Base-by-base conservation (phyloP, 1,284 basidiomycete species). In the Marasmius fiardii region DNA sequence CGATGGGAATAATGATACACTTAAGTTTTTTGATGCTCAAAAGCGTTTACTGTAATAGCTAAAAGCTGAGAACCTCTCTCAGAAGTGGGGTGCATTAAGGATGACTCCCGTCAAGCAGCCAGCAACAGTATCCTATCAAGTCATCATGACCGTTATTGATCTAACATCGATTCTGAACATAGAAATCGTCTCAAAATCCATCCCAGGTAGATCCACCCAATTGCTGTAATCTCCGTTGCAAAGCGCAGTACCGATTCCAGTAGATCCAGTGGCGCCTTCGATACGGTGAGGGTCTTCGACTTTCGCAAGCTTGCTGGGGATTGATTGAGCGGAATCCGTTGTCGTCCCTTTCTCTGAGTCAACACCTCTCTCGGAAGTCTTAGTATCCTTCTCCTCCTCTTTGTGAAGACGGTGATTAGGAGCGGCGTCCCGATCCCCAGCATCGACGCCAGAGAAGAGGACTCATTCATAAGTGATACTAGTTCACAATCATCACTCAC, bases 81-180 rank as follows among this genome's bases (percentile, higher is more conserved):
- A 47, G 53, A 68, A 63, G 44, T 63, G 63, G 43, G 67, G 67
- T 26, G 67, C 67, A 39, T 68, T 67, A 35, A 67, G 57, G 52
- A 68, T 63, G 54, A 68, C 67, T n/a, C 64, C 65, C 63, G 66
- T 65, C 44, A 67, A 33, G 48, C 66, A 68, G 23, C 63, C 67
- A 45, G 57, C 48, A 20, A 61, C 21, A 12, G 62, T 61, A 20
- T 6, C 63, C 62, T 7, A n/a, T n/a, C n/a, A n/a, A n/a, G n/a
- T n/a, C n/a, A n/a, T n/a, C n/a, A n/a, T n/a, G n/a, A n/a, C n/a
- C n/a, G n/a, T n/a, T n/a, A n/a, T n/a, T n/a, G n/a, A n/a, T n/a
- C n/a, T n/a, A n/a, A n/a, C n/a, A n/a, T 63, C 7, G 67, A 24
- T n/a, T 39, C 52, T n/a, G 26, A 28, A 41, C 18, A 44, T 51